Conservation (phyloP, 164 flowering plant genomes). For the grape (Vitis vinifera) region ASM3070453v1 NC_081820.1:22530501-22531000, state of each 20-base stretch:
- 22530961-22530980: slow-evolving; percentile 23
- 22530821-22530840: slow-evolving; percentile 71
- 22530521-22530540: not conserved
- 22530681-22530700: slow-evolving; percentile 51
- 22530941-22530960: not conserved
- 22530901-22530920: not conserved
- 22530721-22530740: slow-evolving; percentile 41
- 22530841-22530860: slow-evolving; percentile 62
- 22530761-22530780: slow-evolving; percentile 27
- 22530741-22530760: slow-evolving; percentile 39
- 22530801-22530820: slow-evolving; percentile 68
- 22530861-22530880: slow-evolving; percentile 47
- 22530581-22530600: slow-evolving; percentile 88
- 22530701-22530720: slow-evolving; percentile 46
- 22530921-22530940: not conserved
- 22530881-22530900: not conserved
- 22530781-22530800: slow-evolving; percentile 52
- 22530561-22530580: slow-evolving; percentile 70
- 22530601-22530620: slow-evolving; percentile 51
- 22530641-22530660: not conserved
- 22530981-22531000: slow-evolving; percentile 34
- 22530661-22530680: not conserved
- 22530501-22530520: not conserved
- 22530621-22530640: not conserved
- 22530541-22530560: slow-evolving; percentile 55